Percentiles rank a stretch among this genome's conserved stretches.
These are phyloP conservation scores for Xylariaceae sp. DNA, from an alignment of 2,329 filamentous ascomycete genomes.

Conservation along the genomic window DNA sequence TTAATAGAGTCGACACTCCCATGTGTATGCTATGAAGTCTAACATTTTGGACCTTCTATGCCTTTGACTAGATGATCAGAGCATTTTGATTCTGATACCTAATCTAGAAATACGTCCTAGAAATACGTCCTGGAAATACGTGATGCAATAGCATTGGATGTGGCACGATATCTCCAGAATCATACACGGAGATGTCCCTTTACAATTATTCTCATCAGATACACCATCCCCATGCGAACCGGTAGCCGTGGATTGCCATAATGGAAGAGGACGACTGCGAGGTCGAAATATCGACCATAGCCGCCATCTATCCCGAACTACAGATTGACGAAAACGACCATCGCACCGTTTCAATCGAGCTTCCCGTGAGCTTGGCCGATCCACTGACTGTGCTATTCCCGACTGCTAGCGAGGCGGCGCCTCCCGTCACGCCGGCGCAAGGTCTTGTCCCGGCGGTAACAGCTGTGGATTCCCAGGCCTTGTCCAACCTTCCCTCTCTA, in stretches of 20 bases:
- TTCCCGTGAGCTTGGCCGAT: slow-evolving; percentile 58
- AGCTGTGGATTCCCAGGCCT: slow-evolving; percentile 47
- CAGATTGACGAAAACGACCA: slow-evolving; percentile 45
- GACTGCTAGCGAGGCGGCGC: slow-evolving; percentile 44
- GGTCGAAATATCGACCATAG: slow-evolving; percentile 62
- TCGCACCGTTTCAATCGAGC: slow-evolving; percentile 58
- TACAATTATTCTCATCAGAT: slow-evolving; percentile 13
- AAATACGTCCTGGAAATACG: no score
- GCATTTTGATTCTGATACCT: no score
- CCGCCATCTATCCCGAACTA: slow-evolving; percentile 70
- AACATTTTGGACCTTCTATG: no score
- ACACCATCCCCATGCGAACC: slow-evolving; percentile 18
- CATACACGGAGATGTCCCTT: slow-evolving; percentile 21
- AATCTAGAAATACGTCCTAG: no score
- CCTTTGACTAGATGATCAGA: no score
- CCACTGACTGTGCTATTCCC: slow-evolving; percentile 62
- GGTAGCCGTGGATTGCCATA: slow-evolving; percentile 32
- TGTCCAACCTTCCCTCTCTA: slow-evolving; percentile 62
- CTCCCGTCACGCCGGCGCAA: slow-evolving; percentile 23
- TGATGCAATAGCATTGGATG: background rate
- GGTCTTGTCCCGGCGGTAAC: slow-evolving; percentile 10
- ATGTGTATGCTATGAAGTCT: no score
- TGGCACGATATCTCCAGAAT: background rate
- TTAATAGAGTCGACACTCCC: no score
- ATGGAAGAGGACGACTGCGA: slow-evolving; percentile 52